Evolutionary conservation across 371 early-diverging fungal genomes (phyloP).

Genomic region (Saksenaea vasiformis): DNA sequence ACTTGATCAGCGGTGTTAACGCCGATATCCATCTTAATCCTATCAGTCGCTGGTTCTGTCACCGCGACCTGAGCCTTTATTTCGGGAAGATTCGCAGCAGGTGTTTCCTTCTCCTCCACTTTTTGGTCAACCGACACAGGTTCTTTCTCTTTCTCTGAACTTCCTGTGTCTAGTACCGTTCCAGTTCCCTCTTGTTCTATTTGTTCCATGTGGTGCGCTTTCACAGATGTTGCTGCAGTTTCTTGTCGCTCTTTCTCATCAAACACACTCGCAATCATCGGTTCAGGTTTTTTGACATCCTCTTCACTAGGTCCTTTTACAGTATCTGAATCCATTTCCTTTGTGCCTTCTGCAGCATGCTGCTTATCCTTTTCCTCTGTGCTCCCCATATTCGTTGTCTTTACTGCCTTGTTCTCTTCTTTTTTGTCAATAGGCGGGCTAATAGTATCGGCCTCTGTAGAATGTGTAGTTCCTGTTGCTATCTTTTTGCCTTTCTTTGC

Average conservation of each 20-base stretch:
- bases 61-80: too few species aligned
- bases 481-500: too few species aligned
- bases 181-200: neutral
- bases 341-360: neutral
- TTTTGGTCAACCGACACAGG: neutral
- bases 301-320: neutral
- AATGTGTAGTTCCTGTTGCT: too few species aligned
- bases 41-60: too few species aligned
- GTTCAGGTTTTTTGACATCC: neutral
- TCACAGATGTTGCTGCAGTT: neutral
- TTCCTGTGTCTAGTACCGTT: neutral
- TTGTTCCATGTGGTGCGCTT: too few species aligned
- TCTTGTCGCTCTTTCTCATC: too few species aligned
- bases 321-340: neutral
- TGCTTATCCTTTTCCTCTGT: neutral
- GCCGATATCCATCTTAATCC: too few species aligned
- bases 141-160: neutral
- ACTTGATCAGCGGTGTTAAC: too few species aligned
- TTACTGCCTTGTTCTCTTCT: neutral
- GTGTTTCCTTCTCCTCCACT: neutral
- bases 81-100: too few species aligned
- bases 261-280: too few species aligned
- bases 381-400: neutral
- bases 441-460: too few species aligned
- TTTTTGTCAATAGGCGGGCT: neutral